Evolutionary conservation across 169 alveolate species (phyloP).

Genomic region (Eimeria falciformis): DNA sequence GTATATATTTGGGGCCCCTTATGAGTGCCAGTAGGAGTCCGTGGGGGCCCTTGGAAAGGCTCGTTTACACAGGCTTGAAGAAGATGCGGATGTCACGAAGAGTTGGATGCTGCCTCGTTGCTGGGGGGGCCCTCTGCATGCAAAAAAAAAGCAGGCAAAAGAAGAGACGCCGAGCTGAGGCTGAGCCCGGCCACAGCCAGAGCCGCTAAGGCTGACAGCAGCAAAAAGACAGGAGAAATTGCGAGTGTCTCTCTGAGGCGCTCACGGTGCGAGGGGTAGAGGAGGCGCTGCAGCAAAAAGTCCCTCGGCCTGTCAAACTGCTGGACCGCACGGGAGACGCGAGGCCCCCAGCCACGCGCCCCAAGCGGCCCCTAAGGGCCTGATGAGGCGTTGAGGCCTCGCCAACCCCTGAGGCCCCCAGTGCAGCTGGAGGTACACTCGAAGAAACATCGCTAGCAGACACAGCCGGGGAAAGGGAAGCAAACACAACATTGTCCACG

Average conservation of each 20-base stretch:
- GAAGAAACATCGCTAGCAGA: background rate
- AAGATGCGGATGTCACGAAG: slow-evolving; percentile 40
- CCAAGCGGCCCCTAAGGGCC: background rate
- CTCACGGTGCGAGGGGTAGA: background rate
- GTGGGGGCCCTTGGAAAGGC: slow-evolving; percentile 19
- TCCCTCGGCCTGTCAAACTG: background rate
- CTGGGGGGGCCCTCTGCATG: background rate
- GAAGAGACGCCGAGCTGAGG: slow-evolving; percentile 20
- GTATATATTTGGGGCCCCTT: too few relatives aligned
- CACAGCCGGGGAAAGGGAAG: slow-evolving; percentile 1
- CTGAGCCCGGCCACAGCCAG: background rate
- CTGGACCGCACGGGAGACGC: background rate
- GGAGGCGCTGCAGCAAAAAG: background rate
- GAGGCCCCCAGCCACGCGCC: background rate
- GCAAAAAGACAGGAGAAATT: background rate
- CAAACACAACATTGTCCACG: background rate
- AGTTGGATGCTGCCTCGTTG: background rate
- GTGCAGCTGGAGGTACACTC: background rate
- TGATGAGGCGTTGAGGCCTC: background rate
- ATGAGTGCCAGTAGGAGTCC: too few relatives aligned
- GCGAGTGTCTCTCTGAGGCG: background rate
- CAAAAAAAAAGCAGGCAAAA: background rate
- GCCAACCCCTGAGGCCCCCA: background rate
- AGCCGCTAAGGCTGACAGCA: background rate
- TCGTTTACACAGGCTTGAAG: slow-evolving; percentile 18